Evolutionary conservation across 495 filamentous ascomycete species (phyloP), one percentile per base, ranked within the genome.

Genomic region (Podospora appendiculata): DNA sequence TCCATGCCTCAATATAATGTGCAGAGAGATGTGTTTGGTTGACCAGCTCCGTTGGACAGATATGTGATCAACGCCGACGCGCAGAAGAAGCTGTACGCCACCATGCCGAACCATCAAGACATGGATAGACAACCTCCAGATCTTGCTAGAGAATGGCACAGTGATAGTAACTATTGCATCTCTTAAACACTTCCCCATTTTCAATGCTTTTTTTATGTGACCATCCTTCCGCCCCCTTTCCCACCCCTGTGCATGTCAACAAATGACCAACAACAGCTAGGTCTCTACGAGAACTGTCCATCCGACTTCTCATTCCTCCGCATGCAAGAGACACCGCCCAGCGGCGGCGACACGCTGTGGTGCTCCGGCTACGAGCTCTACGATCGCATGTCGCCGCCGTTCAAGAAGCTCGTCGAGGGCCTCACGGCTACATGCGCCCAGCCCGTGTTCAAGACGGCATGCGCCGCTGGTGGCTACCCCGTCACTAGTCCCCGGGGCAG

Each of bases 31-130:
- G 5, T 2, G 25, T 25, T 25, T 25, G 2, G 25, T 25, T 25
- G 25, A 25, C 25, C 25, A 5, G 25, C 25, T 25, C 25, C 25
- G 25, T 25, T 25, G 25, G 25, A 25, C 25, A 73, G 69, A 40
- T 74, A 74, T 52, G 71, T 74, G 18, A 74, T 74, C 54, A 74
- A 74, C 54, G 67, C 68, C 10, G 71, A 74, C 43, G 71, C 71
- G 0, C 59, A 63, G 8, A 74, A 74, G 57, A 70, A 68, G 51
- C 45, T 74, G 44, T 74, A 74, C 51, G 66, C 63, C 16, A 72
- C 71, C 5, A 72, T 73, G 71, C 63, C 61, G 50, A 51, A 55
- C 52, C 60, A 53, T 2, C 57, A 62, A 8, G 50, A 25, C 25
- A 25, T 54, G 17, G 19, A 35, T 11, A 60, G 13, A 19, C 67